Percentiles rank a stretch among this genome's conserved stretches.
Evolutionary conservation across 108 stramenopile genomes (phyloP).

Genomic region (Skeletonema marinoi): DNA sequence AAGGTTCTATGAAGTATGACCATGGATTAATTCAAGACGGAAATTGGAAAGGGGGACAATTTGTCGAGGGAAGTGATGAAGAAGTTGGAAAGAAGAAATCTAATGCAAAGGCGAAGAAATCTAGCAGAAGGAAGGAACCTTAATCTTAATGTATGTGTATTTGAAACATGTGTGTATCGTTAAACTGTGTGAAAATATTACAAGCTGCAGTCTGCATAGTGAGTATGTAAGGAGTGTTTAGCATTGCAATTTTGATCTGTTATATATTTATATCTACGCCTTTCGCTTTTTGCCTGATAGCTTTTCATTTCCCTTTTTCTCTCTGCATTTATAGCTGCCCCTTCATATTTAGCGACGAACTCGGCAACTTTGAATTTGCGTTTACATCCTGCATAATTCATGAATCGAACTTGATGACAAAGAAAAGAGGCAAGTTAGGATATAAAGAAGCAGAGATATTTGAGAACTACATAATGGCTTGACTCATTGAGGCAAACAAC

Average conservation of each 20-base stretch:
- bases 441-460: background rate
- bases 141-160: background rate
- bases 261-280: background rate
- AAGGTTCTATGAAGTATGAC: slow-evolving; percentile 48
- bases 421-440: background rate
- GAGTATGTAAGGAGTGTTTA: too few relatives aligned
- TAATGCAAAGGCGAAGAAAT: slow-evolving; percentile 7
- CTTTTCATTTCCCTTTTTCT: slow-evolving; percentile 8
- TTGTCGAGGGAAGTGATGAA: slow-evolving; percentile 37
- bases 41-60: slow-evolving; percentile 39
- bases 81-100: background rate
- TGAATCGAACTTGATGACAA: slow-evolving; percentile 51
- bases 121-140: background rate
- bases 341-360: slow-evolving; percentile 78
- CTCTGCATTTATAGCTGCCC: slow-evolving; percentile 72
- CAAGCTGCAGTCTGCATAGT: too few relatives aligned
- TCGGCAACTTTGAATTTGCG: slow-evolving; percentile 92
- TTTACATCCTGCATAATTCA: slow-evolving; percentile 97
- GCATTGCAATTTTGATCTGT: background rate
- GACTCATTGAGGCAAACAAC: too few relatives aligned
- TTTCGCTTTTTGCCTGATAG: slow-evolving; percentile 44
- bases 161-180: too few relatives aligned
- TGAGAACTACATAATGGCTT: too few relatives aligned
- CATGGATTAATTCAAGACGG: slow-evolving; percentile 50
- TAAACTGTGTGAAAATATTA: too few relatives aligned